Conservation (phyloP, 805 yeast genomes). For the Candida stauntonica region DNA sequence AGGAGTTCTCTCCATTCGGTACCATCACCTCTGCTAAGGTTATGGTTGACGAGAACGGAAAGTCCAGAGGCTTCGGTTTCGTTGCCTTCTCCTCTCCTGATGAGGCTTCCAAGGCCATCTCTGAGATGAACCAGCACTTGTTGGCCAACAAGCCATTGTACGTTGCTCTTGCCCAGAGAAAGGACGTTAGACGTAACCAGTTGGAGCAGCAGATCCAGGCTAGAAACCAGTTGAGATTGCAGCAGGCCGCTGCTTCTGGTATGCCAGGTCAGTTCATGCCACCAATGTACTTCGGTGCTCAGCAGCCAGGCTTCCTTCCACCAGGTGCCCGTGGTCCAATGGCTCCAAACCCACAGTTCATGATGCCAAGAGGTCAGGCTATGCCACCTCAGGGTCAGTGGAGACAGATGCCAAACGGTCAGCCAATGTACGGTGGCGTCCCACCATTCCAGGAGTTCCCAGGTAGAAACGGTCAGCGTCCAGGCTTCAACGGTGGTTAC, state of each 20-base stretch:
- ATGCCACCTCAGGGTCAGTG: conserved; percentile 61
- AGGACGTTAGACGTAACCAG: conserved; percentile 95
- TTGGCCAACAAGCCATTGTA: conserved; percentile 93
- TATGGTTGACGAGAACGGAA: conserved; percentile 91
- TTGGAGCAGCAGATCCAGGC: conserved; percentile 97
- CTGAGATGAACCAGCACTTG: conserved; percentile 98
- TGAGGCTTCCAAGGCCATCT: conserved; percentile 97
- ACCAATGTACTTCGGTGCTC: conserved; percentile 67
- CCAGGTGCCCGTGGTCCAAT: conserved; percentile 82
- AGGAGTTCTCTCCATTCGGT: conserved; percentile 92
- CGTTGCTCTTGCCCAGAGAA: conserved; percentile 98
- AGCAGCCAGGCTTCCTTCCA: conserved; percentile 76
- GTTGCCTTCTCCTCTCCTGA: conserved; percentile 97
- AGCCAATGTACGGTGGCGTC: conserved; percentile 72
- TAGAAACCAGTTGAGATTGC: conserved; percentile 96
- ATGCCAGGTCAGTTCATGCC: conserved; percentile 79
- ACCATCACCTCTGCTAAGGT: conserved; percentile 93
- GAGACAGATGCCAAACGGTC: conserved; percentile 71
- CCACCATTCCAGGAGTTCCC: conserved; percentile 71
- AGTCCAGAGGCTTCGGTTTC: conserved; percentile 97
- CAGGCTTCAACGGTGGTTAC: conserved; percentile 44
- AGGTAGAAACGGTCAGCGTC: conserved; percentile 42
- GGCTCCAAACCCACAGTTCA: conserved; percentile 77
- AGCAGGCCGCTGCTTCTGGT: conserved; percentile 88
- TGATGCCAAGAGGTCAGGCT: conserved; percentile 52